Base-by-base conservation (phyloP, 2,329 filamentous ascomycete species). In the Gaeumannomyces tritici region DNA sequence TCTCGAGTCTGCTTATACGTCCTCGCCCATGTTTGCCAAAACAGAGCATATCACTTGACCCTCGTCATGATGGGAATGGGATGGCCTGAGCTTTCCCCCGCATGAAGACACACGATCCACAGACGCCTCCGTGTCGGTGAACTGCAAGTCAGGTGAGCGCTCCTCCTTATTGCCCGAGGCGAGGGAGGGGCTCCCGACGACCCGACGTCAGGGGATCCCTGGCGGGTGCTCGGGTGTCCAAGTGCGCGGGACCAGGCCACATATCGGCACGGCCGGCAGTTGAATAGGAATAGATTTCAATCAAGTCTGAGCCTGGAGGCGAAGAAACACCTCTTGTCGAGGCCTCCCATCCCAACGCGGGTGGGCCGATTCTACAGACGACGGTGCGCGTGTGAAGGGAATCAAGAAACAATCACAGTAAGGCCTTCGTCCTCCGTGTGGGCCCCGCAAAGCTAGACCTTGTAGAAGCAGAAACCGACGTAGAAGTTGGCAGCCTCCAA, bases 391-490 rank as follows among this genome's bases (percentile, higher is more conserved):
- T 56, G 55, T 11, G 12, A 28, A 56, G 15, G 24, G 21, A 21
- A 29, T 5, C 15, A 58, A 35, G 56, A 58, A 35, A 24, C 15
- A 58, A 7, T 51, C 21, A 13, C 42, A n/a, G n/a, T n/a, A n/a
- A n/a, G 42, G 31, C 31, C 8, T 33, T 51, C 42, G 24, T n/a
- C 21, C 42, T 51, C 18, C 42, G 18, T 51, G 21, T 51, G 21
- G 42, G 18, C 42, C 42, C 42, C n/a, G 11, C 42, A 3, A n/a
- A 55, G 3, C 57, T 65, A 95, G 57, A 96, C 91, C 79, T 97
- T 96, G 76, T 97, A 96, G 75, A 98, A 98, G 77, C 92, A 96
- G 71, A 98, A 98, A 1, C 90, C 93, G 69, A 96, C 85, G 71
- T 98, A 98, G 71, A 98, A 96, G 69, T 84, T 86, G 13, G 89